Base-by-base conservation (phyloP, 2,329 filamentous ascomycete genomes). In the Epichloe festucae region DNA sequence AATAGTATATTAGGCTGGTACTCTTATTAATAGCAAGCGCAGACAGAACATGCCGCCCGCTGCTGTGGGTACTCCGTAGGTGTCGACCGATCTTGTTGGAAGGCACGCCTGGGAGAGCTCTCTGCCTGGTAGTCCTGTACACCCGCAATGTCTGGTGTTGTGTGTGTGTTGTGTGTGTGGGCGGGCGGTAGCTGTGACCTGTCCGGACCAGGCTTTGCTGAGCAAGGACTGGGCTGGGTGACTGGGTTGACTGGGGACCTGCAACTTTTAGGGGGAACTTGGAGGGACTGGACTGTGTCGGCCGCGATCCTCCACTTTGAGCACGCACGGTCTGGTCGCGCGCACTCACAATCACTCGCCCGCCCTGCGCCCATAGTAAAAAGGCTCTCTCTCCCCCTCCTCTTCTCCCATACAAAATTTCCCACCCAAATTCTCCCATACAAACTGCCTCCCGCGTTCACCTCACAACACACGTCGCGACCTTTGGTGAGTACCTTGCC, bases 401-500 rank as follows among this genome's bases (percentile, higher is more conserved):
- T 76, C 74, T 74, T 74, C 71, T 77, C 75, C 73, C 76, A 79
- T 78, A 79, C 77, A 79, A 77, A 77, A 74, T 71, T 70, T 73
- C 70, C 70, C 73, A 75, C 68, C 70, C 65, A 75, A 76, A 72
- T 67, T 67, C 63, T 73, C 70, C 68, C 72, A 73, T 73, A 75
- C 72, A 75, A 73, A 70, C 63, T 39, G 50, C 59, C 57, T 58
- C 65, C 49, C 67, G 62, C 65, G 59, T 66, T 67, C 63, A 67
- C 65, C 67, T 72, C 70, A 65, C 65, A 68, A 70, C 63, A 70
- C 67, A 68, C 65, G 66, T 63, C 62, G 62, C 63, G 53, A 46
- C 60, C 55, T 63, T 59, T 65, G 68, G 77, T 81, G 71, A 80
- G 77, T 81, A 78, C 76, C 59, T 76, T 58, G 49, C 49, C 58